A percentile compares a stretch with the other conserved stretches of the same genome.
Conservation (phyloP, 257 asterid genomes). For the Oldenlandia corymbosa region DNA sequence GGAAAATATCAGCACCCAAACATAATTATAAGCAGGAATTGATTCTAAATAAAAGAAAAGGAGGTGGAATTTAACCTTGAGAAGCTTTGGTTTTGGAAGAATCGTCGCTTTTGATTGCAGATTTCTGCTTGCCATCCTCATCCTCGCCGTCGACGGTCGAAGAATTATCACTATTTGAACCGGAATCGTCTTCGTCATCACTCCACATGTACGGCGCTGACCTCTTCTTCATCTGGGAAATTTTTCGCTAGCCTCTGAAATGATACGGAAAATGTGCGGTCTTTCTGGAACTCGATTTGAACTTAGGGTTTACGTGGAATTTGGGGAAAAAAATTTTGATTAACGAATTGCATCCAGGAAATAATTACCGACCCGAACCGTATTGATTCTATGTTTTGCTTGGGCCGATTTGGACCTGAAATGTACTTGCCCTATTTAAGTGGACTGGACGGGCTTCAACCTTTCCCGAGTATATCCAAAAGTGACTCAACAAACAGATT, state of each 20-base stretch:
- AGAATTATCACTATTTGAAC: conserved; percentile 25
- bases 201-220: conserved; percentile 23
- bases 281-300: not conserved
- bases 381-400: not conserved
- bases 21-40: not conserved
- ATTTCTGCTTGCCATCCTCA: not conserved
- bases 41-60: not conserved
- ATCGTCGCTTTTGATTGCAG: not conserved
- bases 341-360: too few relatives aligned
- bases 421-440: too few relatives aligned
- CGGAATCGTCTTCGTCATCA: conserved; percentile 24
- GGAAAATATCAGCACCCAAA: too few relatives aligned
- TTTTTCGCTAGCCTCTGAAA: not conserved
- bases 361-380: not conserved
- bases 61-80: conserved; percentile 27
- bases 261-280: too few relatives aligned
- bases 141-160: conserved; percentile 16
- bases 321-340: not conserved
- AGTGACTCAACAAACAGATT: too few relatives aligned
- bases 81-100: conserved; percentile 36
- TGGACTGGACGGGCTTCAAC: too few relatives aligned
- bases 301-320: too few relatives aligned
- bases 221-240: conserved; percentile 25
- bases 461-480: too few relatives aligned
- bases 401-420: too few relatives aligned